Conservation (phyloP, 1,139 yeast species). For the Arxiozyma telluris region DNA sequence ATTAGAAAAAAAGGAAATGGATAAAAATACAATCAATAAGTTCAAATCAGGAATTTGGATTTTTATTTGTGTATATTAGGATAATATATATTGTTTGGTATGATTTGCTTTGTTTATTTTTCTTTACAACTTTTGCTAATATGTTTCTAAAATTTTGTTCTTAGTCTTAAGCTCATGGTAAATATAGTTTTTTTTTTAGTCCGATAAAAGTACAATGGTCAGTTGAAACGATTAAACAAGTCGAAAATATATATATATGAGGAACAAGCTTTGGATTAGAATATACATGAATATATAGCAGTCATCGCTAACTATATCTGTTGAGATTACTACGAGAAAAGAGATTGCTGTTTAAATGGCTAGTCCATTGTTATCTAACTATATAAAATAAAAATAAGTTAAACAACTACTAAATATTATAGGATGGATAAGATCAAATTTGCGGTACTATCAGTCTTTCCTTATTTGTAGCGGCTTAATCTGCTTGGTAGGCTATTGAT, state of each 20-base stretch:
- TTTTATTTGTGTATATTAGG: too few relatives aligned
- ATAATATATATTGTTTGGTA: too few relatives aligned
- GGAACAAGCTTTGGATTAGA: too few relatives aligned
- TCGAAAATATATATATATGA: not conserved
- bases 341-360: not conserved
- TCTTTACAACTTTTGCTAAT: not conserved
- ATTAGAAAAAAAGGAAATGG: not conserved
- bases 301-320: too few relatives aligned
- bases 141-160: not conserved
- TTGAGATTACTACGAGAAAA: not conserved
- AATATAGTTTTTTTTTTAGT: not conserved
- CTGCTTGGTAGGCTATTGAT: conserved; percentile 24
- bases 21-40: not conserved
- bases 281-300: too few relatives aligned
- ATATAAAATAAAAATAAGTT: too few relatives aligned
- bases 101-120: not conserved
- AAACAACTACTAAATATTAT: not conserved
- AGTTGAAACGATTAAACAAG: not conserved
- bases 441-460: too few relatives aligned
- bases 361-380: not conserved
- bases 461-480: conserved; percentile 21
- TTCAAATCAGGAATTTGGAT: not conserved
- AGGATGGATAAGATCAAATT: not conserved
- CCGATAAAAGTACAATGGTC: not conserved
- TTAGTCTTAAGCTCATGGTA: not conserved